These are phyloP conservation scores for Dendrothele bispora DNA, from an alignment of 768 basidiomycete genomes.

Conservation along the genomic window DNA sequence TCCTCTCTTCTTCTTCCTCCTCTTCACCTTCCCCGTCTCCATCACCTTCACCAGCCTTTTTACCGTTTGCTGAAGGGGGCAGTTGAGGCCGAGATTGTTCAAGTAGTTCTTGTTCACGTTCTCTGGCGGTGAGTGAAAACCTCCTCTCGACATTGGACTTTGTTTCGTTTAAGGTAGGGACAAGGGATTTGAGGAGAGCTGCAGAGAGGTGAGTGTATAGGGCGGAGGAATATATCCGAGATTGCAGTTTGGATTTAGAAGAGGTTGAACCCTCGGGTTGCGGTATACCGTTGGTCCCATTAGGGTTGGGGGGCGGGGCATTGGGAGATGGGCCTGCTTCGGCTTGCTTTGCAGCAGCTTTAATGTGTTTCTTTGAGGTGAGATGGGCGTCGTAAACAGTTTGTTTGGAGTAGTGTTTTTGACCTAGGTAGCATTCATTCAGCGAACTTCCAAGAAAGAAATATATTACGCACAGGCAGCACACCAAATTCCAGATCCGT, in stretches of 20 bases:
- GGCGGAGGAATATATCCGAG: slow-evolving; percentile 65
- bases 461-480: slow-evolving; percentile 68
- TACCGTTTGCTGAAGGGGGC: neutral
- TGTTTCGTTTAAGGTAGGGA: slow-evolving; percentile 77
- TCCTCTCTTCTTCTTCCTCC: slow-evolving; percentile 93
- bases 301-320: slow-evolving; percentile 53
- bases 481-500: slow-evolving; percentile 83
- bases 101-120: slow-evolving; percentile 90
- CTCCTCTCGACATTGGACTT: slow-evolving; percentile 96
- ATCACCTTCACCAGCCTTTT: slow-evolving; percentile 18
- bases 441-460: slow-evolving; percentile 8
- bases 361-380: slow-evolving; percentile 93
- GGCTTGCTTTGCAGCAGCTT: slow-evolving; percentile 79
- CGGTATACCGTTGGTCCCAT: too few relatives aligned
- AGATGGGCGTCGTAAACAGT: slow-evolving; percentile 97
- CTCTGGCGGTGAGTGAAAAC: slow-evolving; percentile 95
- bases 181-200: slow-evolving; percentile 63
- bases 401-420: slow-evolving; percentile 94
- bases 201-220: slow-evolving; percentile 70
- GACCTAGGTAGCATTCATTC: slow-evolving; percentile 51
- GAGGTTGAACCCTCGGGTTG: slow-evolving; percentile 30
- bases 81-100: slow-evolving; percentile 63
- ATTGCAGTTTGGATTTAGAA: slow-evolving; percentile 29
- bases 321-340: slow-evolving; percentile 33
- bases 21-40: slow-evolving; percentile 57